Evolutionary conservation across 2,329 filamentous ascomycete genomes (phyloP).

Genomic region (Tolypocladium ovalisporum): DNA sequence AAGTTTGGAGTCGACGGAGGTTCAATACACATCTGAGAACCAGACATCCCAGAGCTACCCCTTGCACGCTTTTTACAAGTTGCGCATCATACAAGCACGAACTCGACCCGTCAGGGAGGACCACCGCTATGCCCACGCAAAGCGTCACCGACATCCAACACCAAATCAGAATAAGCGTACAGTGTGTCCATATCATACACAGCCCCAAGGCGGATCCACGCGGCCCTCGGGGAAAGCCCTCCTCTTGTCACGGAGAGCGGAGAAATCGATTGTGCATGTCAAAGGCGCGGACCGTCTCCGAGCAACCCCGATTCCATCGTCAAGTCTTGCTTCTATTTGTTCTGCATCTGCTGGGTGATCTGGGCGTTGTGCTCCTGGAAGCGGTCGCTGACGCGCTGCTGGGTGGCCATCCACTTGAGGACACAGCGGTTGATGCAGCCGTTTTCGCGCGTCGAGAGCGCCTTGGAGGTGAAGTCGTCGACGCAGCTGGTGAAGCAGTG

Average conservation of each 20-base stretch:
- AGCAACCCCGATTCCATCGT: not conserved
- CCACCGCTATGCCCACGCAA: not conserved
- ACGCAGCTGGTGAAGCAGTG: slow-evolving; percentile 96
- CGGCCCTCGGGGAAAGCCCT: not conserved
- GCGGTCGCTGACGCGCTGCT: slow-evolving; percentile 80
- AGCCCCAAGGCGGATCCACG: not conserved
- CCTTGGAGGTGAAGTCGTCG: slow-evolving; percentile 97
- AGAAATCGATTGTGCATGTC: not conserved
- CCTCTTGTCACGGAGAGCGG: not conserved
- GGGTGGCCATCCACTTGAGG: slow-evolving; percentile 88
- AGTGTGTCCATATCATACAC: slow-evolving; percentile 4
- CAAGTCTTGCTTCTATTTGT: slow-evolving; percentile 18
- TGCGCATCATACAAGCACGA: slow-evolving; percentile 1
- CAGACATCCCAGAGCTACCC: not conserved
- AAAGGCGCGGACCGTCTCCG: not conserved
- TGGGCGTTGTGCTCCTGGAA: slow-evolving; percentile 66
- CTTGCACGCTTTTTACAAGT: not conserved
- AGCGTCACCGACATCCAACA: not conserved
- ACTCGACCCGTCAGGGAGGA: not conserved
- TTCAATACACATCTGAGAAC: not conserved
- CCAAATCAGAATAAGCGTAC: not conserved
- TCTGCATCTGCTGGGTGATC: slow-evolving; percentile 40
- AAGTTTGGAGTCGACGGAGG: not conserved
- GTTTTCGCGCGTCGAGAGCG: slow-evolving; percentile 75
- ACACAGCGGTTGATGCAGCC: slow-evolving; percentile 92